Conservation (phyloP, 345 rosid genomes). For the Arabis hirsuta region DNA sequence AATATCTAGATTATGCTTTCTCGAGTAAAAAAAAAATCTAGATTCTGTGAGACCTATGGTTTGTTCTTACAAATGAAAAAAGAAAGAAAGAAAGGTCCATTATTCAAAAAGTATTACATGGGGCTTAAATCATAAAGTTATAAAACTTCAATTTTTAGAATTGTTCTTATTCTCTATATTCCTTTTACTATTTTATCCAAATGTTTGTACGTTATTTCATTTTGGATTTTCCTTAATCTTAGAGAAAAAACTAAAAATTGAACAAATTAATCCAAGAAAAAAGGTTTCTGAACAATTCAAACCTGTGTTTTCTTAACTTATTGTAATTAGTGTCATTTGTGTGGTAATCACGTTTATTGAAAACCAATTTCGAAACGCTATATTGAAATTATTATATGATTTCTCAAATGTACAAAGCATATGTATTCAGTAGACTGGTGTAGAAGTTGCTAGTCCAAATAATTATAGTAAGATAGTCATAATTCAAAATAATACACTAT, state of each 20-base stretch:
- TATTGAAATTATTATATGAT: background rate
- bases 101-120: constrained; percentile 25
- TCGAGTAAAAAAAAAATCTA: no score
- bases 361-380: background rate
- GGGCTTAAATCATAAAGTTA: constrained; percentile 26
- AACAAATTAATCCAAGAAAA: background rate
- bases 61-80: constrained; percentile 23
- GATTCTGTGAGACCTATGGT: constrained; percentile 41
- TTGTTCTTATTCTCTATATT: constrained; percentile 34
- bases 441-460: constrained; percentile 37
- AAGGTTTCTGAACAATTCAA: constrained; percentile 1
- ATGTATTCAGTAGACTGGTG: constrained; percentile 23
- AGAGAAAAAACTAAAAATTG: background rate
- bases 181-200: background rate
- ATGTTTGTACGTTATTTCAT: background rate
- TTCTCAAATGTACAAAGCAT: background rate
- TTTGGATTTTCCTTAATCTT: background rate
- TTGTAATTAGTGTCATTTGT: background rate
- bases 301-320: background rate
- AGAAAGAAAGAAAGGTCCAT: constrained; percentile 6
- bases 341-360: constrained; percentile 16
- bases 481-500: constrained; percentile 30
- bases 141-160: constrained; percentile 6
- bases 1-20: constrained; percentile 36
- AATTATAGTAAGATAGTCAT: constrained; percentile 14